Base-by-base conservation (phyloP, 1,284 basidiomycete species). In the Flammula alnicola region DNA sequence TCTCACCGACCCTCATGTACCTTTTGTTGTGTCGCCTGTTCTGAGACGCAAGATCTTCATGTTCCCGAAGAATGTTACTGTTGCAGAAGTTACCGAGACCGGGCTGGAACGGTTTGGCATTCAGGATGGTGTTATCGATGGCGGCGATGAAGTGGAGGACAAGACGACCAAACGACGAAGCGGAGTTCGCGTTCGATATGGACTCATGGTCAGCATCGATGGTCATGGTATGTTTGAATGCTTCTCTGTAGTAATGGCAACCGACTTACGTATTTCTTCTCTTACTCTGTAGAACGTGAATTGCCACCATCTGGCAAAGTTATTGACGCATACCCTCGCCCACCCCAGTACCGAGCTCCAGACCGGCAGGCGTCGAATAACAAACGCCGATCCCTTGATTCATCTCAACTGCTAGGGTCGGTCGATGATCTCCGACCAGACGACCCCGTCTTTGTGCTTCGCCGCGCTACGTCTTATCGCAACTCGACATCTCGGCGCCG, bases 91-190 rank as follows among this genome's bases (percentile, higher is more conserved):
- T 7, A 93, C 98, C 42, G 96, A 99, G 66, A 77, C 92, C 35
- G 91, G 89, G 9, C 66, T 98, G 54, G 95, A 98, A 62, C 74
- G 93, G 44, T 98, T 98, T 63, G 95, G 95, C 0, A 95, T 99
- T 42, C 72, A 83, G 26, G 96, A 98, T 33, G 96, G 95, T 14
- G 93, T 99, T 1, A 95, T 98, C 1, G 95, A 98, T 65, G 96
- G 96, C 1, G 95, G 95, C 1, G 96, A 99, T 67, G 95, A 98
- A 62, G 84, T 98, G 1, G 96, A 98, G 68, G 94, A 96, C 63
- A 94, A 95, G 66, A 72, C 86, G 33, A 80, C 84, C 10, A 92
- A 93, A 68, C 77, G 93, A 47, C 79, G 88, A 52, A 95, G 92
- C 67, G 77, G 81, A 14, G 71, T 81, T 2, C 79, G 91, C 39